Evolutionary conservation across 2,329 filamentous ascomycete species (phyloP), one percentile per base, ranked within the genome.

Genomic region (Mycosphaerella sp.): DNA sequence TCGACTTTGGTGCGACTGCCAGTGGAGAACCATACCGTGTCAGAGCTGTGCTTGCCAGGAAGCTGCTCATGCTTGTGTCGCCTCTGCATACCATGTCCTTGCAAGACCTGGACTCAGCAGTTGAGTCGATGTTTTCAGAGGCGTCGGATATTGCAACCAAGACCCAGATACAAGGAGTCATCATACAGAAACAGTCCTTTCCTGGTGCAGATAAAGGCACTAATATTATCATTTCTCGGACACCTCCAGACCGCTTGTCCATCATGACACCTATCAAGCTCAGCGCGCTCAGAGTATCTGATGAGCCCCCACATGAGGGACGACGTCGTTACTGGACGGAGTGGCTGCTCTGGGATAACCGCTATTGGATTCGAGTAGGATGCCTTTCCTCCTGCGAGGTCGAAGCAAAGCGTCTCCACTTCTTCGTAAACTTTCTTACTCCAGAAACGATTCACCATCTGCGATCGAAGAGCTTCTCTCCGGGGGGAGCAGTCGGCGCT

Each of bases 321-420:
- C 21, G 12, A 26, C 4, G 29, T 44, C 41, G 26, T 26, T 26
- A 26, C 21, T 21, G 17, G 55, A 61, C 53, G 14, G 48, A 44
- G 9, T 78, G 70, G 66, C 67, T 69, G 4, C 70, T 83, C 12
- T 82, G 78, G 72, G 80, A 82, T 61, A 72, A 74, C 45, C 72
- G 80, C 17, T 82, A 72, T 65, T 83, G 80, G 80, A 70, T 83
- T 46, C 73, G 71, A 2, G 52, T 82, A 9, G 62, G 66, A 10
- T 26, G 46, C 31, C 40, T 38, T n/a, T 40, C 7, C 9, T 43
- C 29, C 21, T 11, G 14, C 29, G 12, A 23, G 34, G 7, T 6
- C 39, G 31, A 46, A 8, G 12, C 23, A 32, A 11, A 11, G 17
- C 54, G 34, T 4, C 40, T 50, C 14, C 46, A 26, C 7, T 45